A percentile compares a stretch with the other conserved stretches of the same genome.
phyloP scores from a whole-genome alignment of 306 rosid species.

The Cicer bijugum region DNA sequence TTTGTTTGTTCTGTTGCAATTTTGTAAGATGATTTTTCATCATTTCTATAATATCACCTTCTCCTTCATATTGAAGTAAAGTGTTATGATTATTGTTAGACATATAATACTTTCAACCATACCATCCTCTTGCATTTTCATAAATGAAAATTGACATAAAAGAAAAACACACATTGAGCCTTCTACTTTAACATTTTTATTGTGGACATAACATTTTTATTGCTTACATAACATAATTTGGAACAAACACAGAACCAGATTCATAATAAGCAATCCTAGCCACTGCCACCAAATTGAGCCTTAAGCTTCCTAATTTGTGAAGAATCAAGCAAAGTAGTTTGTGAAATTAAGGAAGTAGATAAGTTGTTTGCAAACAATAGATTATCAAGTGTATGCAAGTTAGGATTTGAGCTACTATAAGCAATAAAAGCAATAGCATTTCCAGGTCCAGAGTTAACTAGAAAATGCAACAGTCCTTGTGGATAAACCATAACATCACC shows the following conservation, averaged over 20 bases:
- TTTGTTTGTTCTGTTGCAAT: neutral
- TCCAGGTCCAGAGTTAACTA: slow-evolving; percentile 54
- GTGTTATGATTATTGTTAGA: no score
- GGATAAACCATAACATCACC: slow-evolving; percentile 71
- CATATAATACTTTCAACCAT: neutral
- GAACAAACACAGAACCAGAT: neutral
- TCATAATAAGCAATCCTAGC: neutral
- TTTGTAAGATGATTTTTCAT: no score
- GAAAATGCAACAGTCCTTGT: slow-evolving; percentile 69
- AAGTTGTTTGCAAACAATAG: slow-evolving; percentile 61
- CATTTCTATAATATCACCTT: no score
- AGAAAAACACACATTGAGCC: neutral
- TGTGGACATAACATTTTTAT: neutral
- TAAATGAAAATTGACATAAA: neutral
- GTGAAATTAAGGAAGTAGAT: slow-evolving; percentile 49
- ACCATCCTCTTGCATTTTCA: neutral
- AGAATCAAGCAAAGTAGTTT: slow-evolving; percentile 64
- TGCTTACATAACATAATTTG: neutral
- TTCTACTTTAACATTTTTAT: neutral
- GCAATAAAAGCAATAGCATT: slow-evolving; percentile 54
- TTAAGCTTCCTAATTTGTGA: slow-evolving; percentile 61
- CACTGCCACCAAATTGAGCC: neutral
- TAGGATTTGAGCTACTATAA: slow-evolving; percentile 66
- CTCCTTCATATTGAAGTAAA: no score
- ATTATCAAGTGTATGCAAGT: slow-evolving; percentile 64